Evolutionary conservation across 208 protist genomes (phyloP), one percentile per base, ranked within the genome.

Genomic region (Crithidia expoeki): DNA sequence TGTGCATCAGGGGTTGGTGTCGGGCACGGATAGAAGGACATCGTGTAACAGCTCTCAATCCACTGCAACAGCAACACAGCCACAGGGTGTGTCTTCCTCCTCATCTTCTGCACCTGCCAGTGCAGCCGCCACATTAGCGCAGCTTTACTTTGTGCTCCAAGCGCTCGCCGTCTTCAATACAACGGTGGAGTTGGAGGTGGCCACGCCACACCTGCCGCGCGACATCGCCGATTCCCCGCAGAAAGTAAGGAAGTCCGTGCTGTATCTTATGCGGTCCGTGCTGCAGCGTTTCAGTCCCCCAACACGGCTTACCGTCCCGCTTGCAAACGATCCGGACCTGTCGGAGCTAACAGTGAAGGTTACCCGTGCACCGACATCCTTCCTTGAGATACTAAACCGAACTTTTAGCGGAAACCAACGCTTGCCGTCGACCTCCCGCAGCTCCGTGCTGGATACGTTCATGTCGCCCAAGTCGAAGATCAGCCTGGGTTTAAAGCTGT

Each of bases 381-480:
- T 92, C 50, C 60, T 92, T 2, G 83, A 86, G 51, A 78, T 87
- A n/a, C 56, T 92, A 0, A 92, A 92, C 57, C 72, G 64, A 30
- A 52, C 69, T 23, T 89, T 85, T 68, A 89, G 83, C 72, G 89
- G 83, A 69, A 80, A 79, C 65, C 46, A 79, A 34, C 80, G 83
- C 14, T 51, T 89, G 17, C 86, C 86, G 0, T 63, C 76, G 17
- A 80, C 83, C 0, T 70, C 80, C 34, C 82, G 86, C 36, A 78
- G 70, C 56, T 75, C 73, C 28, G 62, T 77, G 30, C 66, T 93
- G 11, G 84, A 93, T 68, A 51, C 76, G 12, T 73, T 93, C 58
- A 74, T 85, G 38, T 85, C 87, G 2, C 82, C 81, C n/a, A 82
- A 86, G 66, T 56, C 74, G 23, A 88, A 93, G 76, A 77, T 93